Evolutionary conservation across 805 yeast species (phyloP).

Genomic region (Sugiyamaella marilandica): DNA sequence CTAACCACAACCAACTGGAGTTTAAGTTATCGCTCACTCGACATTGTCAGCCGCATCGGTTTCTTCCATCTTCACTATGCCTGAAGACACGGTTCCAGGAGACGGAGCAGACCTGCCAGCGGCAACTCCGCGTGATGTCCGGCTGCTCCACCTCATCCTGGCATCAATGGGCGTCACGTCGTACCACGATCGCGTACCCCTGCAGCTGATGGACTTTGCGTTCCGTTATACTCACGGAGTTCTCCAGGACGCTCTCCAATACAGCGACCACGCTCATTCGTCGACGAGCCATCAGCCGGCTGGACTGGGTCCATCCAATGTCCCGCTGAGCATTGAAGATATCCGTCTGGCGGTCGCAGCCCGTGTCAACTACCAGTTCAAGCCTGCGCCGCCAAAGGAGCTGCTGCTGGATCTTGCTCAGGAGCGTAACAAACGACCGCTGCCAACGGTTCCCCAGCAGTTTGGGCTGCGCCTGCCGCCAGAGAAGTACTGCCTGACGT

Average conservation of each 20-base stretch:
- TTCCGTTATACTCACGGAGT: slow-evolving; percentile 79
- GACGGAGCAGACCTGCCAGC: slow-evolving; percentile 18
- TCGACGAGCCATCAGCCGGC: slow-evolving; percentile 34
- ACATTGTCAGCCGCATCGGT: neutral
- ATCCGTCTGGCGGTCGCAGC: slow-evolving; percentile 90
- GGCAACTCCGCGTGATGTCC: slow-evolving; percentile 75
- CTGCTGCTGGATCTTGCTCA: slow-evolving; percentile 83
- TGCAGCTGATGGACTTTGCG: slow-evolving; percentile 96
- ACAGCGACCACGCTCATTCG: slow-evolving; percentile 65
- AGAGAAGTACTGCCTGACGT: slow-evolving; percentile 92
- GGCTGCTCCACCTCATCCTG: slow-evolving; percentile 80
- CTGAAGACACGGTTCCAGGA: slow-evolving; percentile 2
- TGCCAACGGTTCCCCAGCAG: slow-evolving; percentile 86
- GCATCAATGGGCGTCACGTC: slow-evolving; percentile 90
- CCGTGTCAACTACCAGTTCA: slow-evolving; percentile 91
- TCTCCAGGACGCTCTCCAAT: slow-evolving; percentile 81
- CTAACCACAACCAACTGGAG: too few relatives aligned
- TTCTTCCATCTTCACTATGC: neutral
- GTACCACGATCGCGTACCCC: slow-evolving; percentile 93
- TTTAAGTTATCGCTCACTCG: too few relatives aligned
- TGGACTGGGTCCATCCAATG: slow-evolving; percentile 31
- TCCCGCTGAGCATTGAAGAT: slow-evolving; percentile 78
- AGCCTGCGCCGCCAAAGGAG: slow-evolving; percentile 94
- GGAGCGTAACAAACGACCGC: slow-evolving; percentile 81
- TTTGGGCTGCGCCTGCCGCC: slow-evolving; percentile 96